Base-by-base conservation (phyloP, 1,284 basidiomycete species). In the Neonothopanus nambi region DNA sequence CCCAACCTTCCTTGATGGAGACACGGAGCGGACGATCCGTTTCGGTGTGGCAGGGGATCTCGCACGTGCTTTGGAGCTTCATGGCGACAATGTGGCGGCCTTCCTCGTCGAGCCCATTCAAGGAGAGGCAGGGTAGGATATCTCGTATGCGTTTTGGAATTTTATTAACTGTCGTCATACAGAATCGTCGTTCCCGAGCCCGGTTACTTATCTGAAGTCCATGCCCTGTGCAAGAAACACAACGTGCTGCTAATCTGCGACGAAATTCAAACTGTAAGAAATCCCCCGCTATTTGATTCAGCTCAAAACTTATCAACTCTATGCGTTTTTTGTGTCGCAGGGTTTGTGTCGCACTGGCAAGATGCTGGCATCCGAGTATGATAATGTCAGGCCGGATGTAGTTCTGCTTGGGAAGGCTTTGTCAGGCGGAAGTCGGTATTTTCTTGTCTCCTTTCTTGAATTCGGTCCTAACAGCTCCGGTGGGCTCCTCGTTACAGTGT, bases 21-120 rank as follows among this genome's bases (percentile, higher is more conserved):
- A 75, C 3, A 69, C 75, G 21, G 59, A 72, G 5, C 75, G 74
- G 58, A 78, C 72, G 5, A 95, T 98, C 64, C 80, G 91, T 51
- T 96, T 88, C 72, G 93, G 93, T 48, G 79, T 89, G 59, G 77
- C 89, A 26, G 84, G 86, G 41, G 96, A 97, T 67, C 72, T 99
- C 20, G 86, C 91, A 71, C 77, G 78, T 20, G 95, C 92, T 1
- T 73, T 99, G 35, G 85, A 93, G 60, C 72, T 89, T 52, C 80
- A 95, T 68, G 95, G 96, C 20, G 73, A 89, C 59, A 81, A 92
- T 60, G 86, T 93, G 26, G 95, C 95, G 9, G 96, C 93, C 1
- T 95, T 99, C 77, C 81, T 99, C 55, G 83, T 99, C 7, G 96
- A 99, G 73, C 96, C 96, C 5, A 98, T 99, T 63, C 97, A 99